These are phyloP conservation scores for Prunus mume DNA, from an alignment of 306 rosid genomes.

Conservation along the genomic window DNA sequence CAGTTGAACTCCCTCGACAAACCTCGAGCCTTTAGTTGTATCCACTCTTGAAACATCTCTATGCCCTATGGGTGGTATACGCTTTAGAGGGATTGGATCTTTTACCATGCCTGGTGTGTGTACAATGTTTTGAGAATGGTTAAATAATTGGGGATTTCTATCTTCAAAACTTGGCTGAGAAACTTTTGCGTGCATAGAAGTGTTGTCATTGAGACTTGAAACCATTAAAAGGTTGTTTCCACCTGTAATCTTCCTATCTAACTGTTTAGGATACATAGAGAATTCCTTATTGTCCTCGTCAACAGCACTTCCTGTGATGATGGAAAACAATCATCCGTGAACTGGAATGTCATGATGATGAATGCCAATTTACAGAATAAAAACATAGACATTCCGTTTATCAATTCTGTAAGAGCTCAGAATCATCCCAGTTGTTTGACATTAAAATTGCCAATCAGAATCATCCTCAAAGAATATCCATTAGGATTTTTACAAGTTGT, in stretches of 20 bases:
- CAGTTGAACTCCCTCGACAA: constrained; percentile 52
- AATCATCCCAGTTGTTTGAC: not conserved
- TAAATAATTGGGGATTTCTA: constrained; percentile 43
- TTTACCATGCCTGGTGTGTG: constrained; percentile 39
- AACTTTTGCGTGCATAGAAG: constrained; percentile 42
- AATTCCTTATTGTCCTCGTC: constrained; percentile 41
- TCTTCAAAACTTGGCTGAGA: constrained; percentile 40
- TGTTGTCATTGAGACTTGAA: constrained; percentile 46
- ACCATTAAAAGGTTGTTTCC: constrained; percentile 40
- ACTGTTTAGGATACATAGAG: constrained; percentile 50
- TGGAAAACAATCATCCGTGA: not conserved
- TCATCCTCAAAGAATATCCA: too few species aligned
- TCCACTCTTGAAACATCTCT: constrained; percentile 51
- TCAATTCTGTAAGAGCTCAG: not conserved
- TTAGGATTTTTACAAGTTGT: too few species aligned
- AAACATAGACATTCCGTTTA: not conserved
- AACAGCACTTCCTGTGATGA: constrained; percentile 35
- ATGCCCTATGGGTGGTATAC: constrained; percentile 41
- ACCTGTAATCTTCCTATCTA: constrained; percentile 47
- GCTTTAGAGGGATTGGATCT: constrained; percentile 48
- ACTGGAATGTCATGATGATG: not conserved
- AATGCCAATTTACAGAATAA: not conserved
- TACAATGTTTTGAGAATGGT: constrained; percentile 42
- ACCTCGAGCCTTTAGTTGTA: constrained; percentile 41
- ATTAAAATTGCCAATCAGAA: not conserved